A percentile compares a stretch with the other conserved stretches of the same genome.
These are phyloP conservation scores for Silene noctiflora DNA, from an alignment of 179 eudicot genomes.

Conservation along the genomic window DNA sequence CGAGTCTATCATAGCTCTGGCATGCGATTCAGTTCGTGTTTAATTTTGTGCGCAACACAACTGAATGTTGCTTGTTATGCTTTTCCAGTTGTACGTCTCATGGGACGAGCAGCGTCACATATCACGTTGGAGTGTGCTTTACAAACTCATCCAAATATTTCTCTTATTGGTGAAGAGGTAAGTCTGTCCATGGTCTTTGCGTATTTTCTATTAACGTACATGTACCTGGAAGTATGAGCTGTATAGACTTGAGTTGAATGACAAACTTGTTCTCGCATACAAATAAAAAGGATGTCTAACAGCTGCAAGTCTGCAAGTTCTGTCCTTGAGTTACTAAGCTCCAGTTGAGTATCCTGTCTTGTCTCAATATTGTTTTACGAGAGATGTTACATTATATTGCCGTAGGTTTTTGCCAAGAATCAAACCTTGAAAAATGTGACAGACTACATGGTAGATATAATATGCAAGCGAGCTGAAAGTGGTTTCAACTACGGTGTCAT, in stretches of 20 bases:
- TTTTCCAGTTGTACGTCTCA: conserved; percentile 81
- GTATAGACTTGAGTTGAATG: not conserved
- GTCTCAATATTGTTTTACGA: not conserved
- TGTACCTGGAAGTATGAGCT: not conserved
- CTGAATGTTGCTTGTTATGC: conserved; percentile 12
- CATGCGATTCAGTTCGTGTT: not conserved
- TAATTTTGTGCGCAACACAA: not conserved
- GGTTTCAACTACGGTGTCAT: conserved; percentile 93
- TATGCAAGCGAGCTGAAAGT: conserved; percentile 78
- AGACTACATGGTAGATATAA: conserved; percentile 82
- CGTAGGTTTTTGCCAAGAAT: conserved; percentile 85
- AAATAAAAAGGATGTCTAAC: not conserved
- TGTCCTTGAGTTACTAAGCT: conserved; percentile 1
- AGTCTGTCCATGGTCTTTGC: not conserved
- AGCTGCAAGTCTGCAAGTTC: too few species aligned
- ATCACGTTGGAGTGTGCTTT: conserved; percentile 96
- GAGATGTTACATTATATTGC: conserved; percentile 8
- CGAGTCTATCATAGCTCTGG: not conserved
- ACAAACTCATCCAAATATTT: conserved; percentile 95
- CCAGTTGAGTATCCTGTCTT: not conserved
- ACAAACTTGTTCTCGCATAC: not conserved
- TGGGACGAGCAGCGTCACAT: conserved; percentile 99
- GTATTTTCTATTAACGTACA: not conserved
- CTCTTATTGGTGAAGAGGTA: conserved; percentile 99
- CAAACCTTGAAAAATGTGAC: conserved; percentile 82